A percentile compares a stretch with the other conserved stretches of the same genome.
Evolutionary conservation across 177 flowering plant species (phyloP).

Genomic region (Vitis hybrid): DNA sequence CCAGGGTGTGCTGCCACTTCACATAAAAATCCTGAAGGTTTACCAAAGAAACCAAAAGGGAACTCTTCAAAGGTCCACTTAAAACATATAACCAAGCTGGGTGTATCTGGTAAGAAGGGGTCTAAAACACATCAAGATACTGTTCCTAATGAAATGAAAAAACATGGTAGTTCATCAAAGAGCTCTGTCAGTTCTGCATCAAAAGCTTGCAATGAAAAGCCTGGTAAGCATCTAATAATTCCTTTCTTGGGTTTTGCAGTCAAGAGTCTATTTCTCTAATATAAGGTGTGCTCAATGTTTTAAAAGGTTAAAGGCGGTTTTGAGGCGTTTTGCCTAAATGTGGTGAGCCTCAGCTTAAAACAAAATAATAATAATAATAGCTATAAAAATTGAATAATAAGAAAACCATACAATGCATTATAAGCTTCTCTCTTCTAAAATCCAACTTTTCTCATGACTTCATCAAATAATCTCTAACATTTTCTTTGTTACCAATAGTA

Average conservation of each 20-base stretch:
- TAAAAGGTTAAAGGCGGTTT: too few species aligned
- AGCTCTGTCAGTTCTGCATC: constrained; percentile 12
- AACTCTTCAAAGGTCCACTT: constrained; percentile 21
- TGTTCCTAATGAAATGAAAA: constrained; percentile 15
- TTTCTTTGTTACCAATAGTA: too few species aligned
- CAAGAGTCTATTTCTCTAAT: too few species aligned
- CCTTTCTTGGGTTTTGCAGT: not conserved
- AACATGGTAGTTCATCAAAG: constrained; percentile 16
- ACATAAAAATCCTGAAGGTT: constrained; percentile 15
- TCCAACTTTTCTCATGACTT: not conserved
- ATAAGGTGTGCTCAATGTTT: too few species aligned
- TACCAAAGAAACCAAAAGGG: constrained; percentile 27
- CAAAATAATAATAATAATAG: too few species aligned
- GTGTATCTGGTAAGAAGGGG: constrained; percentile 17
- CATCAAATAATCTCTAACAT: too few species aligned
- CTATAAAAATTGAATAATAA: too few species aligned
- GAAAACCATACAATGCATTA: too few species aligned
- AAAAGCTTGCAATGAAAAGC: constrained; percentile 18
- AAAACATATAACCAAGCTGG: constrained; percentile 7
- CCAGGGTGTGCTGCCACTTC: constrained; percentile 14
- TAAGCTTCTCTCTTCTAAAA: not conserved
- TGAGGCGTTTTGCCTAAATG: too few species aligned
- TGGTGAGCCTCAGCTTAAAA: too few species aligned
- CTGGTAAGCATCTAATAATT: constrained; percentile 22
- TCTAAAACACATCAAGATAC: constrained; percentile 15